These are phyloP conservation scores for Limnanthes douglasii DNA, from an alignment of 345 rosid genomes.

Conservation along the genomic window DNA sequence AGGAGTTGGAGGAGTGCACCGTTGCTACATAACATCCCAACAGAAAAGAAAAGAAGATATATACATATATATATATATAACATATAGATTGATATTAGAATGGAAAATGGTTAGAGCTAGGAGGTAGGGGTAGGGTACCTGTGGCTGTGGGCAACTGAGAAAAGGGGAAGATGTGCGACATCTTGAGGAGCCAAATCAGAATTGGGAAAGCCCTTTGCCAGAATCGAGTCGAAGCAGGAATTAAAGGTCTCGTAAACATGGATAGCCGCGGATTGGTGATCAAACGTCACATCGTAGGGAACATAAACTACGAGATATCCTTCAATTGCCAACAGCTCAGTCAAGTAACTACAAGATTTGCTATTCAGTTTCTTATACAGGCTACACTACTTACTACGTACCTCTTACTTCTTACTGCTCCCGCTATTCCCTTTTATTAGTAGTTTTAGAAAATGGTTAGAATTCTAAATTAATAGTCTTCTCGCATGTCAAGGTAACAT, in stretches of 20 bases:
- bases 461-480: too few relatives aligned
- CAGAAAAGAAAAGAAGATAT: not conserved
- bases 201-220: constrained; percentile 46
- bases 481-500: too few relatives aligned
- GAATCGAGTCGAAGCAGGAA: constrained; percentile 42
- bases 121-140: not conserved
- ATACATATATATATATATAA: too few relatives aligned
- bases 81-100: too few relatives aligned
- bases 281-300: constrained; percentile 86
- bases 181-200: constrained; percentile 34
- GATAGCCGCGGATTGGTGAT: constrained; percentile 64
- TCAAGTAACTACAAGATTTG: constrained; percentile 50
- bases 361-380: too few relatives aligned
- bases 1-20: constrained; percentile 90
- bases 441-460: too few relatives aligned
- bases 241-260: constrained; percentile 65
- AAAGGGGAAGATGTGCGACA: constrained; percentile 51
- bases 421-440: too few relatives aligned
- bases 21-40: constrained; percentile 33
- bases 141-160: constrained; percentile 88
- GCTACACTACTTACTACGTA: too few relatives aligned
- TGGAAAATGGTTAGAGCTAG: not conserved
- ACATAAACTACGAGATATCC: constrained; percentile 68
- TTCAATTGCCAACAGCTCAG: constrained; percentile 77
- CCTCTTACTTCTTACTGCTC: too few relatives aligned